These are phyloP conservation scores for Malus asiatica DNA, from an alignment of 306 rosid genomes.

Conservation along the genomic window DNA sequence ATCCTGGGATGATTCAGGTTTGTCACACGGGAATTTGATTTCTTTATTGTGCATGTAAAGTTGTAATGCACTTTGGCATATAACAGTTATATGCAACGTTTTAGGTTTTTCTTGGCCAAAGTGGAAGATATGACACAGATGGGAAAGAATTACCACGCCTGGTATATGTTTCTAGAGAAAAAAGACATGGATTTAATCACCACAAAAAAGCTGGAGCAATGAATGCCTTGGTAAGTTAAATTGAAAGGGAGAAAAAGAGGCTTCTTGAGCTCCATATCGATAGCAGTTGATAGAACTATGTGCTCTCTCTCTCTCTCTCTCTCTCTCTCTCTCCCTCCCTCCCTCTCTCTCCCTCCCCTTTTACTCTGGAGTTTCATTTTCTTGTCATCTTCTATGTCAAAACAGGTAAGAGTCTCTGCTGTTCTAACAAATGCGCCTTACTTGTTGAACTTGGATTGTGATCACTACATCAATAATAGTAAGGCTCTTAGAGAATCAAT, in stretches of 20 bases:
- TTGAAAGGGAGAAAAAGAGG: background rate
- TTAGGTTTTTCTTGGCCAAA: slow-evolving; percentile 55
- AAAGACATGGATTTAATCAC: slow-evolving; percentile 53
- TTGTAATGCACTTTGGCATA: slow-evolving; percentile 6
- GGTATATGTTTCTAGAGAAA: slow-evolving; percentile 71
- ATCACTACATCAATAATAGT: slow-evolving; percentile 58
- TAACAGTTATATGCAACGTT: background rate
- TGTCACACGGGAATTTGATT: background rate
- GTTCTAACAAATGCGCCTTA: slow-evolving; percentile 65
- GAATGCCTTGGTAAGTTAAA: slow-evolving; percentile 54
- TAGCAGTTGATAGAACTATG: background rate
- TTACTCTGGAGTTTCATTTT: background rate
- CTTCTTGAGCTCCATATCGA: background rate
- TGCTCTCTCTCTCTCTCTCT: background rate
- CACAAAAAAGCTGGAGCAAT: slow-evolving; percentile 65
- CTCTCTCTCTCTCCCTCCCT: background rate
- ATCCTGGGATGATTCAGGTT: slow-evolving; percentile 77
- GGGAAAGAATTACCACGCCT: slow-evolving; percentile 56
- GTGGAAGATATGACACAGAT: slow-evolving; percentile 42
- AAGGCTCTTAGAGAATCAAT: slow-evolving; percentile 61
- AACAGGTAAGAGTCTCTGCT: slow-evolving; percentile 59
- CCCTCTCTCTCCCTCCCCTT: background rate
- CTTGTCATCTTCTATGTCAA: slow-evolving; percentile 4
- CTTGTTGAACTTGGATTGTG: slow-evolving; percentile 58
- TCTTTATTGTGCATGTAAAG: background rate